These are phyloP conservation scores for Penicillium sp. DNA, from an alignment of 2,329 filamentous ascomycete species.

Conservation along the genomic window DNA sequence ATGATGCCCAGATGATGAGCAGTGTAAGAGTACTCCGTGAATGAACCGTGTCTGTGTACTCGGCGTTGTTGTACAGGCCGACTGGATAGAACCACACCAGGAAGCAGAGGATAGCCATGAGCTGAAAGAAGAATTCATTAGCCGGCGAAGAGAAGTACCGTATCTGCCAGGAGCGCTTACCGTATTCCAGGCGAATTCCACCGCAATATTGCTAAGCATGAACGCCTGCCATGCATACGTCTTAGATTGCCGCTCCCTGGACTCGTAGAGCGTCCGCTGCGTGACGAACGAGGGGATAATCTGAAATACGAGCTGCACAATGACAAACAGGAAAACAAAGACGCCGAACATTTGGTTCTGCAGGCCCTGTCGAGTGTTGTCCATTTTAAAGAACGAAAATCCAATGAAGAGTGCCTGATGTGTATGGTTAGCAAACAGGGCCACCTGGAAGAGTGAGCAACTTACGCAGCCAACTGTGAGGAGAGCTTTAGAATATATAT, in stretches of 20 bases:
- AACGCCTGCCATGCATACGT: conserved; percentile 86
- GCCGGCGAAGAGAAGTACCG: conserved; percentile 28
- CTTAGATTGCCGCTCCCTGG: conserved; percentile 81
- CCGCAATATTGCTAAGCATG: conserved; percentile 79
- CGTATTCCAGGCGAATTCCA: conserved; percentile 75
- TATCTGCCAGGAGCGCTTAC: conserved; percentile 52
- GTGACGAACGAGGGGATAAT: conserved; percentile 82
- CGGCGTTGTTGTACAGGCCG: conserved; percentile 4
- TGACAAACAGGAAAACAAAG: conserved; percentile 80
- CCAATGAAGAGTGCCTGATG: conserved; percentile 71
- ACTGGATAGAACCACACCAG: conserved; percentile 69
- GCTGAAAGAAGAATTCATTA: conserved; percentile 47
- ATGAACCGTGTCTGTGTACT: conserved; percentile 7
- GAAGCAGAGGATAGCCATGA: conserved; percentile 77
- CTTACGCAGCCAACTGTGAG: conserved; percentile 8
- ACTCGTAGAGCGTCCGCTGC: conserved; percentile 81
- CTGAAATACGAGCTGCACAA: conserved; percentile 51
- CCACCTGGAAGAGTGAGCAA: neutral
- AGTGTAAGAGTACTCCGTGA: neutral
- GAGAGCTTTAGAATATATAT: conserved; percentile 76
- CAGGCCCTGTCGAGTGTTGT: conserved; percentile 74
- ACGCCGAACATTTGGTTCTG: conserved; percentile 86
- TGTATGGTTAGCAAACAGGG: neutral
- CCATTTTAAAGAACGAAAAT: conserved; percentile 76
- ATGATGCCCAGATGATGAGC: conserved; percentile 1